Evolutionary conservation across 805 yeast genomes (phyloP).

Genomic region (Wickerhamomyces subpelliculosus): DNA sequence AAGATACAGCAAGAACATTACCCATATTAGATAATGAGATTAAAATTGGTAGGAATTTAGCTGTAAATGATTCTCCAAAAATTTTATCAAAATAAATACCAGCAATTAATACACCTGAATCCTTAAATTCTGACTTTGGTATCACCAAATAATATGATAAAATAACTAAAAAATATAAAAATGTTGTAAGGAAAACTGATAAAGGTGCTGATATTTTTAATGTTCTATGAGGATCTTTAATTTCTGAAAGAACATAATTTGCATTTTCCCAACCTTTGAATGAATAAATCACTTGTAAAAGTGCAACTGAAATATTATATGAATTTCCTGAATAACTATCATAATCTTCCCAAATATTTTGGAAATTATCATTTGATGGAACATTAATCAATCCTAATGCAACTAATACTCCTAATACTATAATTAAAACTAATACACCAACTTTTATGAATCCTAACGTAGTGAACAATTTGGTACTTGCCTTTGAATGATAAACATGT

Average conservation of each 20-base stretch:
- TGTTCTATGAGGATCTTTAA: slow-evolving; percentile 48
- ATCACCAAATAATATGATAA: slow-evolving; percentile 44
- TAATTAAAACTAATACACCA: slow-evolving; percentile 41
- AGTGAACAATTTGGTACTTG: slow-evolving; percentile 46
- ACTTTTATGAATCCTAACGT: slow-evolving; percentile 49
- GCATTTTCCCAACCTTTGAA: slow-evolving; percentile 71
- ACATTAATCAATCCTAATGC: slow-evolving; percentile 26
- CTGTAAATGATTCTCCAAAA: slow-evolving; percentile 48
- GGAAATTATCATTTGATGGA: slow-evolving; percentile 26
- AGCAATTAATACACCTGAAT: slow-evolving; percentile 58
- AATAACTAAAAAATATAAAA: slow-evolving; percentile 49
- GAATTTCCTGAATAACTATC: slow-evolving; percentile 34
- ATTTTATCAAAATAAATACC: slow-evolving; percentile 53
- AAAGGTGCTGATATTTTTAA: slow-evolving; percentile 55
- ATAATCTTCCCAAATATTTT: slow-evolving; percentile 30
- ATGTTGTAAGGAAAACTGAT: slow-evolving; percentile 45
- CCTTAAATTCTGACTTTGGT: slow-evolving; percentile 36
- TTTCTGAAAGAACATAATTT: slow-evolving; percentile 54
- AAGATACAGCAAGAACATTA: slow-evolving; percentile 57
- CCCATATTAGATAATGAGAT: slow-evolving; percentile 61
- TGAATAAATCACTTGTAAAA: slow-evolving; percentile 53
- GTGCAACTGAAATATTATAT: slow-evolving; percentile 48
- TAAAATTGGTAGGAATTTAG: slow-evolving; percentile 43
- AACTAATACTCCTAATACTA: slow-evolving; percentile 39
- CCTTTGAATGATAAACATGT: slow-evolving; percentile 42